Evolutionary conservation across 108 stramenopile genomes (phyloP).

Genomic region (Mediolabrus comicus): DNA sequence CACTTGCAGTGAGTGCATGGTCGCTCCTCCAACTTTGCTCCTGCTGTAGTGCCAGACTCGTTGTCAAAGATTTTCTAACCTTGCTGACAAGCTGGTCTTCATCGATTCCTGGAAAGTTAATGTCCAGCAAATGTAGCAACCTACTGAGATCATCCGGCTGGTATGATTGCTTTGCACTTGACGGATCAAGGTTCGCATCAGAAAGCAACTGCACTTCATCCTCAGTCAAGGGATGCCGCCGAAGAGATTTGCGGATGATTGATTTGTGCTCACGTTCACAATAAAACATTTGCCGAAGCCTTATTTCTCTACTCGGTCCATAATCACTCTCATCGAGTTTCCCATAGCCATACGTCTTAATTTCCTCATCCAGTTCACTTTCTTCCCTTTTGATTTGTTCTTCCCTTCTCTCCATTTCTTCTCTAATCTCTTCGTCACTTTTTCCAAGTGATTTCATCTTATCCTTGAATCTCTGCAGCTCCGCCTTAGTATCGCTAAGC

Average conservation of each 20-base stretch:
- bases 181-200: slow-evolving; percentile 21
- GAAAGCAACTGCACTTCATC: slow-evolving; percentile 17
- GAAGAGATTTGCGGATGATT: slow-evolving; percentile 15
- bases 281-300: slow-evolving; percentile 45
- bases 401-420: slow-evolving; percentile 23
- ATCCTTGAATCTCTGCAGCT: slow-evolving; percentile 13
- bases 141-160: slow-evolving; percentile 4
- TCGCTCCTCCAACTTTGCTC: no score
- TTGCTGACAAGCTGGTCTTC: not conserved
- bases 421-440: slow-evolving; percentile 15
- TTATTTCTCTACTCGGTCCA: slow-evolving; percentile 19
- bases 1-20: no score
- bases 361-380: slow-evolving; percentile 29
- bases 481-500: not conserved
- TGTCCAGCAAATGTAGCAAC: slow-evolving; percentile 7
- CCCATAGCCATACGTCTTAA: slow-evolving; percentile 27
- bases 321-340: slow-evolving; percentile 9
- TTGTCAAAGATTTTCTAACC: not conserved
- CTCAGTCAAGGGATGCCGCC: slow-evolving; percentile 6
- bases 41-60: slow-evolving; percentile 1
- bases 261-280: slow-evolving; percentile 37
- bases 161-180: not conserved
- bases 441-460: slow-evolving; percentile 15
- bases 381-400: slow-evolving; percentile 21
- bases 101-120: slow-evolving; percentile 30